Base-by-base conservation (phyloP, 768 basidiomycete species). In the Mycena vitilis region DNA sequence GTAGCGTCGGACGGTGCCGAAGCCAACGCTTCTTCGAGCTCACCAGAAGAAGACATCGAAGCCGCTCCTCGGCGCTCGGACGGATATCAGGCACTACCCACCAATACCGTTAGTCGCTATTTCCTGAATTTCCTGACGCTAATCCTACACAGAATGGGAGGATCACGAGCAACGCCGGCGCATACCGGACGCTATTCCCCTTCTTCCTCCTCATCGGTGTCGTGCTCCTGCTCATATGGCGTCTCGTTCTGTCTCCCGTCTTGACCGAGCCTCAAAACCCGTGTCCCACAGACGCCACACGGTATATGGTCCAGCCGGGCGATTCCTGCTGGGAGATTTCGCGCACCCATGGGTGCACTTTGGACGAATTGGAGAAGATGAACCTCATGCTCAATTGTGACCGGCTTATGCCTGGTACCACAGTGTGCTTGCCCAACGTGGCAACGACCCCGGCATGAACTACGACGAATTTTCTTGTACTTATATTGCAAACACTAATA, bases 151-250 rank as follows among this genome's bases (percentile, higher is more conserved):
- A 78, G 75, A 65, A 66, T 25, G 70, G 74, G 20, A 74, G 80
- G 73, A 75, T 77, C 10, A 68, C 74, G 66, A 73, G 80, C 56
- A 82, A 81, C 60, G 73, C 81, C n/a, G 75, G 78, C 12, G 81
- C 87, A 8, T 91, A 91, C 73, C 85, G 87, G 25, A 84, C 88
- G 0, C 82, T 92, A 9, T 89, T 90, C 73, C 91, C 91, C 9
- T 92, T 91, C 81, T 89, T 91, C 81, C 87, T 92, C 65, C 84
- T 91, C 56, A 84, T 91, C 49, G 87, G 85, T 13, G 89, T 88
- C 61, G 66, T 87, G 22, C 83, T 92, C 47, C 82, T 92, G 15
- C 84, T 91, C 61, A 78, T 90, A 67, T 91, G 88, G 87, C 87
- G 89, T 13, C 82, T 91, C 52, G 80, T 88, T 18, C 71, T 86